phyloP scores from a whole-genome alignment of 768 basidiomycete genomes.

The Macrolepiota albuminosa region DNA sequence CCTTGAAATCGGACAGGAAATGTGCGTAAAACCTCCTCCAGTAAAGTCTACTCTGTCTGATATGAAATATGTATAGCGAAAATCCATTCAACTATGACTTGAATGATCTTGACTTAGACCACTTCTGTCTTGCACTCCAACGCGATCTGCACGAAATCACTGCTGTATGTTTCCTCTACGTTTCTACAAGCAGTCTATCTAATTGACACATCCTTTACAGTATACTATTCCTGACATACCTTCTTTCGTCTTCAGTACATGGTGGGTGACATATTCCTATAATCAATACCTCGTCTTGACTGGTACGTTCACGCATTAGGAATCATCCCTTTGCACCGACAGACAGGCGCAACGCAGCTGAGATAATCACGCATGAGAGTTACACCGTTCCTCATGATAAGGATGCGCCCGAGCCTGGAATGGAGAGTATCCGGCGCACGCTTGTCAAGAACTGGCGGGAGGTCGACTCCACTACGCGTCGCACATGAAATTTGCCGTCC shows the following conservation, averaged over 20 bases:
- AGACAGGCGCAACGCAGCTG: slow-evolving; percentile 1
- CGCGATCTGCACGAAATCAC: slow-evolving; percentile 71
- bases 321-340: slow-evolving; percentile 71
- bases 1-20: slow-evolving; percentile 66
- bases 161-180: slow-evolving; percentile 40
- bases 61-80: slow-evolving; percentile 33
- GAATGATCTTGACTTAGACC: slow-evolving; percentile 67
- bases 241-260: slow-evolving; percentile 46
- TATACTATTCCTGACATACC: slow-evolving; percentile 52
- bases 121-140: slow-evolving; percentile 62
- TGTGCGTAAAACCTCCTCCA: slow-evolving; percentile 30
- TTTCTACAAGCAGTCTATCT: not conserved
- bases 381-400: slow-evolving; percentile 12
- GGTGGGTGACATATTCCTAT: slow-evolving; percentile 19
- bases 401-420: slow-evolving; percentile 12
- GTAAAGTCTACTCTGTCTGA: not conserved
- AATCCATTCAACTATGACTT: slow-evolving; percentile 66
- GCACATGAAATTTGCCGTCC: not conserved
- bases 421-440: slow-evolving; percentile 15
- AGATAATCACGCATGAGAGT: not conserved
- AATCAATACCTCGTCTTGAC: not conserved
- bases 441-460: slow-evolving; percentile 18
- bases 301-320: slow-evolving; percentile 14
- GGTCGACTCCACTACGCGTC: slow-evolving; percentile 13
- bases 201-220: slow-evolving; percentile 21